Conservation (phyloP, 768 basidiomycete species). For the Trametes cingulata region DNA sequence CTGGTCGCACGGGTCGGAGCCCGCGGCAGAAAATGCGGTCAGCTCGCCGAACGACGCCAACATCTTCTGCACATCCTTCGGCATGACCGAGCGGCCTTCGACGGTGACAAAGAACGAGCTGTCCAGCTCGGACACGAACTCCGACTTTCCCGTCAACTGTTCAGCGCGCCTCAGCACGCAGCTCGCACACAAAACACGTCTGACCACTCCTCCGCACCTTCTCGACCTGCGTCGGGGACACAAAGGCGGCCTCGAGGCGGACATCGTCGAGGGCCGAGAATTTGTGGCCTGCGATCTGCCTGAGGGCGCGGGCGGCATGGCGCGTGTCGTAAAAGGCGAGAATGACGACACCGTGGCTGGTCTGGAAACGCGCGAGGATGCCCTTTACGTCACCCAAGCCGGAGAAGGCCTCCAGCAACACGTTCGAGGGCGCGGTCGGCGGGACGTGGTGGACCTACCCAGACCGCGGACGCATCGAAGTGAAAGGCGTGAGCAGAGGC, state of each 20-base stretch:
- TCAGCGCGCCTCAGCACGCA: slow-evolving; percentile 8
- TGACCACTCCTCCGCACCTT: slow-evolving; percentile 4
- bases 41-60: slow-evolving; percentile 37
- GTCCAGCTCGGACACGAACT: slow-evolving; percentile 52
- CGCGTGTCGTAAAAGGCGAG: slow-evolving; percentile 63
- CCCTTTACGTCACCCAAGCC: slow-evolving; percentile 48
- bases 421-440: slow-evolving; percentile 32
- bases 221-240: slow-evolving; percentile 12
- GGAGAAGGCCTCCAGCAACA: slow-evolving; percentile 33
- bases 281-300: slow-evolving; percentile 19
- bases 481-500: slow-evolving; percentile 20
- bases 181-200: not conserved
- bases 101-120: slow-evolving; percentile 53
- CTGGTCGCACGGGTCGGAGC: slow-evolving; percentile 21
- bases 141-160: slow-evolving; percentile 57
- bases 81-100: slow-evolving; percentile 28
- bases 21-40: slow-evolving; percentile 24
- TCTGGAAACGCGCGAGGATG: slow-evolving; percentile 53
- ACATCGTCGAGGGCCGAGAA: slow-evolving; percentile 25
- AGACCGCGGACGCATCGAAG: not conserved
- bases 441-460: slow-evolving; percentile 45
- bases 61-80: slow-evolving; percentile 28
- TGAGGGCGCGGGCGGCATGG: slow-evolving; percentile 46
- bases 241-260: slow-evolving; percentile 6
- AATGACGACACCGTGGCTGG: slow-evolving; percentile 53